Evolutionary conservation across 176 grass and related monocot species (phyloP), one percentile per base, ranked within the genome.

Genomic region (Metroxylon sagu): DNA sequence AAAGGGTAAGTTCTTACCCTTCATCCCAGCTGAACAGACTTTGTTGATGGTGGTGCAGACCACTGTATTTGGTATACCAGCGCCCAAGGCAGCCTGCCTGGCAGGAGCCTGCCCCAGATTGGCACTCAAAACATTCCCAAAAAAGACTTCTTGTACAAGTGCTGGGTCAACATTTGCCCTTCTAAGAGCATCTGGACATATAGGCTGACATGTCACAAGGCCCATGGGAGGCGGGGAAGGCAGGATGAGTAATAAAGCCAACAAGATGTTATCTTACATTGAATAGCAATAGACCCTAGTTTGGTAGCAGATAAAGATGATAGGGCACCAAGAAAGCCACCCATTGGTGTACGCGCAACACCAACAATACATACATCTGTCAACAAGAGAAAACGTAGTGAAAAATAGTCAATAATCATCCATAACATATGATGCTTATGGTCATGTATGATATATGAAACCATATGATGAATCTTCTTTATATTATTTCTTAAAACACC

Each of bases 61-160:
- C 19, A 90, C 92, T 5, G 83, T 73, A 73, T 85, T 57, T 50
- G 92, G 92, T 52, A 96, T 75, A 28, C 87, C 92, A n/a, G 92
- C 87, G 3, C 83, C 86, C 0, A 91, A 61, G 16, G 92, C 81
- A 3, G 92, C 87, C 74, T 97, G 92, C 78, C 78, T 87, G 3
- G 92, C 92, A 5, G 92, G 92, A 57, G 92, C 87, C 59, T 96
- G 92, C 6, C 92, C 92, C 16, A 96, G 76, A 83, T 96, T 96
- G 60, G 86, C 92, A 69, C 83, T 90, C 53, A 96, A 74, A 14
- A 96, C 92, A 72, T 96, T 96, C 19, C 92, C 92, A 25, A 96
- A 87, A 80, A 87, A 88, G 5, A 96, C 83, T 79, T 96, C 92
- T 80, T 96, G 92, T 60, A 96, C 92, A 19, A 96, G 80, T 49